Conservation (phyloP, 768 basidiomycete species). For the Paxillus rubicundulus region DNA sequence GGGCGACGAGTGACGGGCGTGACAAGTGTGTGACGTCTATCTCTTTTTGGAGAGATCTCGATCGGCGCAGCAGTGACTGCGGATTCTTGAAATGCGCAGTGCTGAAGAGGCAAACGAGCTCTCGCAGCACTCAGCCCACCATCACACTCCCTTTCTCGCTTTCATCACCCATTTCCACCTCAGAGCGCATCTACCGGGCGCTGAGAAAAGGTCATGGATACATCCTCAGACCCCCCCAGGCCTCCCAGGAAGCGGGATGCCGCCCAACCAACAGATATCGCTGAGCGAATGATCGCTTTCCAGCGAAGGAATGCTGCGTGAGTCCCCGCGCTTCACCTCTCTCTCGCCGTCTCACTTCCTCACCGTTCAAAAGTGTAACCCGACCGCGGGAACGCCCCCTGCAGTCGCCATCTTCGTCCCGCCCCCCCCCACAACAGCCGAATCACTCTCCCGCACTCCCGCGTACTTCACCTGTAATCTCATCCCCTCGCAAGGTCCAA, state of each 20-base stretch:
- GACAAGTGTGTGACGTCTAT: conserved; percentile 11
- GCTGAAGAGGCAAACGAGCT: conserved; percentile 1
- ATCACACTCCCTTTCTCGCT: not conserved
- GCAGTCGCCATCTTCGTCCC: conserved; percentile 26
- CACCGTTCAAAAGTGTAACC: conserved; percentile 36
- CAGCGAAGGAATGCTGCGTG: conserved; percentile 64
- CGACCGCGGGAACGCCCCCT: conserved; percentile 45
- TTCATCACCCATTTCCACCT: not conserved
- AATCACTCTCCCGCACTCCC: conserved; percentile 25
- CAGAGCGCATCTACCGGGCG: not conserved
- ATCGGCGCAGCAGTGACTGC: conserved; percentile 37
- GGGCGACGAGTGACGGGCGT: not conserved
- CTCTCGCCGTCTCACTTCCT: conserved; percentile 2
- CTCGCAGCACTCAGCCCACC: conserved; percentile 7
- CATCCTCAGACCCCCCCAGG: conserved; percentile 23
- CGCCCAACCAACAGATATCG: conserved; percentile 46
- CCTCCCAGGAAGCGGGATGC: conserved; percentile 40
- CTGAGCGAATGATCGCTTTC: conserved; percentile 64
- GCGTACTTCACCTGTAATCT: conserved; percentile 17
- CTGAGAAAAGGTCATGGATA: conserved; percentile 27
- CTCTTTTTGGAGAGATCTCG: conserved; percentile 28
- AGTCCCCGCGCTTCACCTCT: conserved; percentile 20
- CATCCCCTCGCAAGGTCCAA: conserved; percentile 37
- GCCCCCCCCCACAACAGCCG: conserved; percentile 29
- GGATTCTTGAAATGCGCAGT: conserved; percentile 27